phyloP scores from a whole-genome alignment of 2,329 filamentous ascomycete genomes.

The Hypomyces rosellus region DNA sequence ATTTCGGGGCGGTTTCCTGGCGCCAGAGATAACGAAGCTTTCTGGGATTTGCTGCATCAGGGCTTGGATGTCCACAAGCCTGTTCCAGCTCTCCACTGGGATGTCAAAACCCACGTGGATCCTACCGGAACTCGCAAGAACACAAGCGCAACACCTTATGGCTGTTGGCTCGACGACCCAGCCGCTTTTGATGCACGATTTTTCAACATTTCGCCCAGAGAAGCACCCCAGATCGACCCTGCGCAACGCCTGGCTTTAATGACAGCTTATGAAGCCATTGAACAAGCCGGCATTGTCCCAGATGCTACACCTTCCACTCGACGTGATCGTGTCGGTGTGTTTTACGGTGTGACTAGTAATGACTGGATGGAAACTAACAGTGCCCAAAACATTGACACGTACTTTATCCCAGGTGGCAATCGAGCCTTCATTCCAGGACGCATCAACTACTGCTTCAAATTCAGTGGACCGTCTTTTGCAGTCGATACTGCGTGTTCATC shows the following conservation, averaged over 20 bases:
- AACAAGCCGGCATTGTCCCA: slow-evolving; percentile 34
- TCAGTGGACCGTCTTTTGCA: slow-evolving; percentile 65
- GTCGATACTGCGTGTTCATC: slow-evolving; percentile 75
- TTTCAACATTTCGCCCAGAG: slow-evolving; percentile 78
- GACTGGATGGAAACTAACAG: slow-evolving; percentile 76
- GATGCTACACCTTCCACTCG: slow-evolving; percentile 43
- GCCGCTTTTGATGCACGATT: slow-evolving; percentile 70
- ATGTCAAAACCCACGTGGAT: slow-evolving; percentile 60
- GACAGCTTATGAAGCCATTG: slow-evolving; percentile 73
- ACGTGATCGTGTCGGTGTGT: slow-evolving; percentile 56
- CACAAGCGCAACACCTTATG: slow-evolving; percentile 62
- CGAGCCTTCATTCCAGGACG: slow-evolving; percentile 47
- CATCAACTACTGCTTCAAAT: slow-evolving; percentile 78
- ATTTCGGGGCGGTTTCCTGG: slow-evolving; percentile 39
- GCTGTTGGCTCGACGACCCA: slow-evolving; percentile 64
- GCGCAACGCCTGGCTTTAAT: slow-evolving; percentile 67
- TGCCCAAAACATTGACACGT: slow-evolving; percentile 57
- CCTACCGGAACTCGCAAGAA: slow-evolving; percentile 61
- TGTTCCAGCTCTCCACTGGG: slow-evolving; percentile 61
- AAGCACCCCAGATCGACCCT: slow-evolving; percentile 69
- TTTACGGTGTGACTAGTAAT: slow-evolving; percentile 70
- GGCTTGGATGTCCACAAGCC: slow-evolving; percentile 55
- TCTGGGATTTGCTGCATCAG: slow-evolving; percentile 45
- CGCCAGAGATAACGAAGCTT: slow-evolving; percentile 34
- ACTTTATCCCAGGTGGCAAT: slow-evolving; percentile 45